Evolutionary conservation across 192 early-diverging fungal species (phyloP), one percentile per base, ranked within the genome.

Genomic region (Thoreauomyces humboldtii): DNA sequence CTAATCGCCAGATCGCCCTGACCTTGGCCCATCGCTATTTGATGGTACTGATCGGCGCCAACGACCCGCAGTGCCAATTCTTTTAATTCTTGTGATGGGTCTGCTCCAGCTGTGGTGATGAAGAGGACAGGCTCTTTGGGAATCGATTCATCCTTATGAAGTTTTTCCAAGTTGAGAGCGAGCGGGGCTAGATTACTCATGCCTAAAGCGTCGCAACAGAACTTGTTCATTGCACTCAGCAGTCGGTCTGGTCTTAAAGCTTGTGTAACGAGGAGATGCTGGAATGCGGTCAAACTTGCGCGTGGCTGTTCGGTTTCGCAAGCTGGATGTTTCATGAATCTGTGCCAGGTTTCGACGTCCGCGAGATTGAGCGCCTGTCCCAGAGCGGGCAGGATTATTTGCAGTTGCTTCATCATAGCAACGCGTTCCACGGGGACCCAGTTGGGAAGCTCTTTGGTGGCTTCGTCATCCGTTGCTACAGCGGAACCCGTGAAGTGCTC

Each of bases 21-120:
- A 1, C 83, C 83, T 73, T 85, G 83, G 22, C 83, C 83, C 83
- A 85, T 85, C 6, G 83, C 68, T 0, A 85, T 55, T 73, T 84
- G 70, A 51, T 69, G 56, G 60, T 67, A 81, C n/a, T 77, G 82
- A 47, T 80, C 77, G 0, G 45, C 45, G 4, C 81, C 81, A 15
- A 84, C 51, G 43, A 67, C 58, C 28, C 59, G 37, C 15, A 42
- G 27, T 7, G 76, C 80, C 61, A 82, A 73, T 9, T 82, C 82
- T 21, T 63, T 55, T 3, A 85, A 54, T 44, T 85, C 83, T 71
- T 78, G 72, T 7, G 81, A 79, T 37, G 79, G 77, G 60, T 85
- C 83, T 25, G 79, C 71, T 31, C 83, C 83, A n/a, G 83, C 78
- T 15, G 81, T 85, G 14, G 77, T 84, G 38, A 85, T 84, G 65